Evolutionary conservation across 805 yeast genomes (phyloP).

Genomic region (Wickerhamomyces rabaulensis): DNA sequence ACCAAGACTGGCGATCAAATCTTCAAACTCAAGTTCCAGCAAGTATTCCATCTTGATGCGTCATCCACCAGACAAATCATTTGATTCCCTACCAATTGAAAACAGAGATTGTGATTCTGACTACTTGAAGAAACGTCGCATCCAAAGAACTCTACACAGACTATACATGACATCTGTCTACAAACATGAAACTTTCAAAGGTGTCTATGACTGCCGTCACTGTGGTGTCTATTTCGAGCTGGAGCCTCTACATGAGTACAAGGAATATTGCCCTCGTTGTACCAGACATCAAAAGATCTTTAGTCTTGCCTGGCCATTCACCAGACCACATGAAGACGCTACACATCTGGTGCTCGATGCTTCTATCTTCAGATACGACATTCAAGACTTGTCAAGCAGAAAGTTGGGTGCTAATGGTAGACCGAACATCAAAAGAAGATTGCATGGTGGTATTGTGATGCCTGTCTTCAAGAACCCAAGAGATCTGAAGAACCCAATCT

Average conservation of each 20-base stretch:
- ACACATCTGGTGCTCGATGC: constrained; percentile 2
- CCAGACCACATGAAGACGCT: constrained; percentile 1
- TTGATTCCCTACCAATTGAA: constrained; percentile 10
- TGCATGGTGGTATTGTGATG: constrained; percentile 4
- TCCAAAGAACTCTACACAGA: constrained; percentile 19
- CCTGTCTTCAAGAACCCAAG: constrained; percentile 3
- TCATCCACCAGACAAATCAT: constrained; percentile 7
- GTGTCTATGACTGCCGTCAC: constrained; percentile 24
- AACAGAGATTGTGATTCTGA: background rate
- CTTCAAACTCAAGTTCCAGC: background rate
- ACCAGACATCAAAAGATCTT: constrained; percentile 22
- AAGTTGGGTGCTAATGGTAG: background rate
- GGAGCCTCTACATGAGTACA: background rate
- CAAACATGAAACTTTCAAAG: constrained; percentile 2
- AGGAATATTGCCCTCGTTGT: constrained; percentile 24
- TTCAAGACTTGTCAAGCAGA: constrained; percentile 4
- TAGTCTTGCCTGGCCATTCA: constrained; percentile 24
- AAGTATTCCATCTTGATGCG: constrained; percentile 1
- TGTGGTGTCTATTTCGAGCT: constrained; percentile 25
- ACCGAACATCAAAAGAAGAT: background rate
- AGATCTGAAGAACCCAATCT: background rate
- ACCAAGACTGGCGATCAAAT: constrained; percentile 2
- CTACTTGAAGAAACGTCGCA: constrained; percentile 6
- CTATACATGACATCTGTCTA: constrained; percentile 14
- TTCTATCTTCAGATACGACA: constrained; percentile 2